Evolutionary conservation across 768 basidiomycete genomes (phyloP), one percentile per base, ranked within the genome.

Genomic region (Podaxis mareebaensis): DNA sequence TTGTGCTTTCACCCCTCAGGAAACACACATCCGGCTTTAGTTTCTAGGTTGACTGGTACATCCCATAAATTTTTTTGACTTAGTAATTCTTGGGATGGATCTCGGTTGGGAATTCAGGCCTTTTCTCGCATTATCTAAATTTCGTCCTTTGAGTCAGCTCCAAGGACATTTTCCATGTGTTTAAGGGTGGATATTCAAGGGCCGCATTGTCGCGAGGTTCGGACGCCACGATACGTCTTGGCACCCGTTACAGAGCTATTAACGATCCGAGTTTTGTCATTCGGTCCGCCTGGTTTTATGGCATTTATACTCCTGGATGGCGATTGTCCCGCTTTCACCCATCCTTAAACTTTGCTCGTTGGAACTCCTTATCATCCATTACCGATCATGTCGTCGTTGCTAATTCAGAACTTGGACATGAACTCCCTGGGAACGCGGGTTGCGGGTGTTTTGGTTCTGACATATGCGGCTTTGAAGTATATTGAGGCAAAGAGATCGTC

Each of bases 401-500:
- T 56, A 30, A 3, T 54, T 39, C 44, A 48, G n/a, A 53, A 49
- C 33, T 8, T 55, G 4, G 42, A 62, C 15, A 39, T 53, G 42
- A 38, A 12, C 20, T 20, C 11, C 6, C 28, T 62, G 13, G 30
- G n/a, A 6, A 33, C 30, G 1, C 22, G 33, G n/a, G 24, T 62
- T 24, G 15, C 33, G 30, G 33, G 54, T 26, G 17, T 63, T 22
- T 26, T 63, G 46, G 15, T 57, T 15, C 36, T 63, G 24, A 56
- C 55, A 1, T 51, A 51, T 39, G 61, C 22, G 4, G 38, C 44
- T 3, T 28, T 26, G 13, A 63, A 57, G 36, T 63, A 63, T 24
- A 12, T 63, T 28, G 48, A 63, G 26, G 61, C 61, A n/a, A 56
- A 48, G 15, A 48, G 61, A 8, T 63, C 55, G 46, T 54, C 55